Evolutionary conservation across 2,329 filamentous ascomycete genomes (phyloP).

Genomic region (Botryotinia globosa): DNA sequence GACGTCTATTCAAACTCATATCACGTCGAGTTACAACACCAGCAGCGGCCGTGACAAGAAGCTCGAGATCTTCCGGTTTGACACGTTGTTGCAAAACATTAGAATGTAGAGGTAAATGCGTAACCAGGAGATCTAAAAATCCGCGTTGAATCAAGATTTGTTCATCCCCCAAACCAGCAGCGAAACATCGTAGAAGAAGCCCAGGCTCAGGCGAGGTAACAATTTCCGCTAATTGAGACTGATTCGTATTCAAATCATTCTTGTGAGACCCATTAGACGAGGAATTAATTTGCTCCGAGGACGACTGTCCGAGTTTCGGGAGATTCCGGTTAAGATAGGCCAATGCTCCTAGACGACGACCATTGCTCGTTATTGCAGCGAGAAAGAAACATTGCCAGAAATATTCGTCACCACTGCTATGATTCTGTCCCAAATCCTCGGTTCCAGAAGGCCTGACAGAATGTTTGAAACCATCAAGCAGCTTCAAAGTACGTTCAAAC

Average conservation of each 20-base stretch:
- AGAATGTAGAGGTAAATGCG: conserved; percentile 82
- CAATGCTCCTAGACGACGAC: conserved; percentile 78
- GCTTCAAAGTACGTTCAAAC: conserved; percentile 80
- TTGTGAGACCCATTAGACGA: conserved; percentile 34
- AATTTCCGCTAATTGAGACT: conserved; percentile 56
- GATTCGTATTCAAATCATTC: conserved; percentile 42
- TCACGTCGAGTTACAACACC: conserved; percentile 85
- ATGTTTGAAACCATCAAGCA: conserved; percentile 74
- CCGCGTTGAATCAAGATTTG: conserved; percentile 91
- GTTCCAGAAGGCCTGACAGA: conserved; percentile 57
- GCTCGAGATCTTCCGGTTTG: conserved; percentile 71
- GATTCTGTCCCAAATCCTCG: conserved; percentile 50
- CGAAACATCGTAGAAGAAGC: conserved; percentile 84
- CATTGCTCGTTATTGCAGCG: conserved; percentile 85
- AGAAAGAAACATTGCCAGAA: conserved; percentile 99
- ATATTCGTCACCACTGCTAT: conserved; percentile 71
- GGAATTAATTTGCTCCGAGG: conserved; percentile 36
- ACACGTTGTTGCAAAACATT: conserved; percentile 74
- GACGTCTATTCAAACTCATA: conserved; percentile 90
- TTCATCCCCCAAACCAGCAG: conserved; percentile 80
- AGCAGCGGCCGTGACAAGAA: conserved; percentile 77
- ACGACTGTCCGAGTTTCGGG: conserved; percentile 61
- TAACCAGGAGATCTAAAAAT: conserved; percentile 88
- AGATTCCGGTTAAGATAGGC: conserved; percentile 80
- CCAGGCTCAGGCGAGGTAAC: conserved; percentile 88